Conservation (phyloP, 441 rosid genomes). For the Adansonia gregorii region DNA sequence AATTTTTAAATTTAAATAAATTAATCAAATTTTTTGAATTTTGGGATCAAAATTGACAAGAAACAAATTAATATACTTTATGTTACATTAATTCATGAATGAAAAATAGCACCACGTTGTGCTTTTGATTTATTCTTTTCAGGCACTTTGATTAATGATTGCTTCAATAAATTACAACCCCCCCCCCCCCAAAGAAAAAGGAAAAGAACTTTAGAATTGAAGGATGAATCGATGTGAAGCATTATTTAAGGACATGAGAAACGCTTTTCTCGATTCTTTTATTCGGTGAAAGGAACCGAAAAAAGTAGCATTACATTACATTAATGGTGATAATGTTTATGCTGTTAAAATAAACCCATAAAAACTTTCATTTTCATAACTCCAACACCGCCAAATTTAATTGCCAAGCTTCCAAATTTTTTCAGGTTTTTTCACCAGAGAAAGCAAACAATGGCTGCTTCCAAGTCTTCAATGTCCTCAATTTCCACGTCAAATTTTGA, state of each 20-base stretch:
- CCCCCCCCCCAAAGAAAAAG: no score
- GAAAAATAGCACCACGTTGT: no score
- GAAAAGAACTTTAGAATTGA: no score
- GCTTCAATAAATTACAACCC: no score
- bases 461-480: constrained; percentile 30
- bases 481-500: constrained; percentile 2
- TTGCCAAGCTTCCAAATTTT: not conserved
- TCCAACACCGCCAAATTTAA: constrained; percentile 1
- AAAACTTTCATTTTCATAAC: not conserved
- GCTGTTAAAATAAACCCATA: not conserved
- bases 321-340: constrained; percentile 6
- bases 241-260: not conserved
- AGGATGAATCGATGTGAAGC: no score
- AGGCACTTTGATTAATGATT: no score
- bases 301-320: not conserved
- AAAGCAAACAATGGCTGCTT: constrained; percentile 41
- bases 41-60: no score
- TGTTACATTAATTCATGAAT: no score
- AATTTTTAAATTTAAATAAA: no score
- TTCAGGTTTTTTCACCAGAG: not conserved
- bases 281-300: not conserved
- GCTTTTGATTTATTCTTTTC: no score
- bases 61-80: no score
- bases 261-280: not conserved
- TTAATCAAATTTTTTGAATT: no score